phyloP scores from a whole-genome alignment of 257 asterid genomes.

The Gardenia jasminoides region DNA sequence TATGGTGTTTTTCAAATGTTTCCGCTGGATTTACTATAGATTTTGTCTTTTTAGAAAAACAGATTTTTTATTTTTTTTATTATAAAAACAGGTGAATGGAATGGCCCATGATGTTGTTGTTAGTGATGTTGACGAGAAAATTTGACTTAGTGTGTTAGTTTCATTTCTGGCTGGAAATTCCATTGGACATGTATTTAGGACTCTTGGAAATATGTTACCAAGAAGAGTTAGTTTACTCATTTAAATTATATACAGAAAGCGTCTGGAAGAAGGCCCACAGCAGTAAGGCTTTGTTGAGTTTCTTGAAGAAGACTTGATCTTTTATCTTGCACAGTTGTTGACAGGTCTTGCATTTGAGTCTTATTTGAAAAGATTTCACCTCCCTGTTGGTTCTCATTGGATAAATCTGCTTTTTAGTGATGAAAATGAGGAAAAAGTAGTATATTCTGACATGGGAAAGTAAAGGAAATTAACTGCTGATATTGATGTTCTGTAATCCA shows the following conservation, averaged over 20 bases:
- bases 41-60: no score
- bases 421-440: background rate
- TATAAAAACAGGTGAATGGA: no score
- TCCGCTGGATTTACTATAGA: no score
- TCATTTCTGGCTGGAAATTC: background rate
- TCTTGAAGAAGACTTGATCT: background rate
- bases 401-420: background rate
- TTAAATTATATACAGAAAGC: background rate
- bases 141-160: background rate
- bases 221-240: background rate
- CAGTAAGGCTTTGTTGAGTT: constrained; percentile 1
- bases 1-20: no score
- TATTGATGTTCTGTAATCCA: background rate
- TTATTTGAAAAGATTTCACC: background rate
- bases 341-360: background rate
- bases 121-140: background rate
- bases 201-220: background rate
- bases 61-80: no score
- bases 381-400: background rate
- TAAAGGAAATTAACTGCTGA: background rate
- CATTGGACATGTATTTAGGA: background rate
- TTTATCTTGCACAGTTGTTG: no score
- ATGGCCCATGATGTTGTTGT: background rate
- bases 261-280: background rate
- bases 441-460: no score